Base-by-base conservation (phyloP, 2,329 filamentous ascomycete genomes). In the Coleophoma eucalyptorum region DNA sequence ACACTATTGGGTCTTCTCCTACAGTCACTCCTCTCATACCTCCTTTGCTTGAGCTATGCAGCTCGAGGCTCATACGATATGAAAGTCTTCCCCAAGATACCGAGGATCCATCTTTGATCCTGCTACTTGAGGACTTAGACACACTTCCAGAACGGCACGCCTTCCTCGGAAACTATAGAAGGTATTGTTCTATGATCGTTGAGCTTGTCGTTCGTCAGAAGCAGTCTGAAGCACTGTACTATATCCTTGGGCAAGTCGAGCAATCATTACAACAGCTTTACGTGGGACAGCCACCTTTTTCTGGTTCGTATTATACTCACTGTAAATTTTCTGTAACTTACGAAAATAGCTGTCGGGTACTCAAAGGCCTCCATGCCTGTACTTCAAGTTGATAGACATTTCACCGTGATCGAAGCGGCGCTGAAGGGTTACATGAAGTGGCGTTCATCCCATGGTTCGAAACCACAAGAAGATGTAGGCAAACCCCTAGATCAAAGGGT, bases 161-260 rank as follows among this genome's bases (percentile, higher is more conserved):
- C 1, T 99, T 99, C 66, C 78, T 97, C 11, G 91, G 93, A 4
- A 97, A 99, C 64, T 99, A 99, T 67, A 81, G 94, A 37, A 82
- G 94, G 52, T 97, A 96, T 63, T 94, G 91, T 66, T 84, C 86
- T 3, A 86, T 89, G 53, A 81, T 97, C 21, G 90, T 99, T 50
- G 93, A 97, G 69, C 80, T 80, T 15, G 90, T 97, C 55, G 90
- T 95, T 19, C 81, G 89, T 57, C 80, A 89, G 58, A 88, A 90
- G 59, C 84, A 92, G 3, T 81, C 88, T 46, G 92, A 97, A 54
- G 93, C 93, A 1, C 84, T 97, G 57, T 81, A 84, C 38, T 89
- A 97, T 67, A 92, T 97, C 47, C 79, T 99, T n/a, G 76, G 78
- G 15, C 84, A 88, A 60, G 87, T 92, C 21, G 87, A 94, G 55